Evolutionary conservation across 1,284 basidiomycete genomes (phyloP).

Genomic region (Sanguinoderma infundibulare): DNA sequence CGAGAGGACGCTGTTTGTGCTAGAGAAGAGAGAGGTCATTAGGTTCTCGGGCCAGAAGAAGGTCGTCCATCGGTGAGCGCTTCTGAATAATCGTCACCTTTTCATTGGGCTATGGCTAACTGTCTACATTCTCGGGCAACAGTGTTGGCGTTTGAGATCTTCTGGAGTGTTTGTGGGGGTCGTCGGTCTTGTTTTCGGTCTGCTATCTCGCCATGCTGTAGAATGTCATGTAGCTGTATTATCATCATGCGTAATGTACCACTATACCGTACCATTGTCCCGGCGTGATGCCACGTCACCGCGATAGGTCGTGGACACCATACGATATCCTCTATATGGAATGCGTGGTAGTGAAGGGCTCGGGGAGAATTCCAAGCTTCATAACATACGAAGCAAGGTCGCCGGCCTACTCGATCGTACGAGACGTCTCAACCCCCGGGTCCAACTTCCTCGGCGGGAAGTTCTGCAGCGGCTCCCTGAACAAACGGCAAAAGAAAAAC

Average conservation of each 20-base stretch:
- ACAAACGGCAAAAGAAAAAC: not conserved
- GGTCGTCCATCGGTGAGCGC: constrained; percentile 31
- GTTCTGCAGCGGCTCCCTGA: constrained; percentile 35
- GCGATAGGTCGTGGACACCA: not conserved
- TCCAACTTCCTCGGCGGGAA: constrained; percentile 31
- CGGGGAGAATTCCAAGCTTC: too few relatives aligned
- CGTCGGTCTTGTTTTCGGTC: constrained; percentile 10
- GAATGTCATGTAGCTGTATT: constrained; percentile 20
- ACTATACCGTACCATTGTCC: constrained; percentile 3
- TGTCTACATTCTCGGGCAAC: not conserved
- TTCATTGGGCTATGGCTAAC: not conserved
- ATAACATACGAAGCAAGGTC: not conserved
- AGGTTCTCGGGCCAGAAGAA: constrained; percentile 75
- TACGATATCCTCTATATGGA: not conserved
- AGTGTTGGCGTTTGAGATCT: constrained; percentile 28
- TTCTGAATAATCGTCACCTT: not conserved
- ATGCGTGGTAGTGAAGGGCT: not conserved
- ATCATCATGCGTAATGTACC: constrained; percentile 16
- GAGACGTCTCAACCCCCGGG: constrained; percentile 10
- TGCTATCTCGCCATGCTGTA: constrained; percentile 18
- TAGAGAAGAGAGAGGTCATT: constrained; percentile 96
- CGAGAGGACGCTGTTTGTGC: constrained; percentile 88
- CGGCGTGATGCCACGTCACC: constrained; percentile 1
- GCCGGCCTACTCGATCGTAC: constrained; percentile 15
- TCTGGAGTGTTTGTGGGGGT: not conserved